phyloP scores from a whole-genome alignment of 345 rosid species.

The Ricinus communis region DNA sequence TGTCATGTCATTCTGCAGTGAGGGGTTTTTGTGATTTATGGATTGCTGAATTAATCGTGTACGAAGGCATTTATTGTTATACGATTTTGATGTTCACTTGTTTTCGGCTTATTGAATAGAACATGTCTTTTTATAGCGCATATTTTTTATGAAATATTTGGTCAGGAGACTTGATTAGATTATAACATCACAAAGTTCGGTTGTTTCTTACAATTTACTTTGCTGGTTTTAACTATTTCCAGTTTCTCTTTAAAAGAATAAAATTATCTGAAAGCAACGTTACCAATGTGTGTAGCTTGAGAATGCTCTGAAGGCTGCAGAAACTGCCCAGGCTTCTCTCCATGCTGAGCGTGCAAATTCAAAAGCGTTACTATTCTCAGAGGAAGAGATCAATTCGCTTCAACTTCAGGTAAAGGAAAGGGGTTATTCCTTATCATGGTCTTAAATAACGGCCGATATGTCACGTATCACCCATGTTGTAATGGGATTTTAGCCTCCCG shows the following conservation, averaged over 20 bases:
- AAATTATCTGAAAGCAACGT: not conserved
- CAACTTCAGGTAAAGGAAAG: slow-evolving; percentile 77
- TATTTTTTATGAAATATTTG: not conserved
- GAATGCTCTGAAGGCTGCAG: slow-evolving; percentile 75
- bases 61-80: not conserved
- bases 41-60: not conserved
- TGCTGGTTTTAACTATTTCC: not conserved
- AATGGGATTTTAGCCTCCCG: too few relatives aligned
- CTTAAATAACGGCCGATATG: too few relatives aligned
- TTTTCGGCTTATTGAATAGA: not conserved
- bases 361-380: slow-evolving; percentile 72
- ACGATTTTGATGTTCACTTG: not conserved
- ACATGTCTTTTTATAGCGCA: not conserved
- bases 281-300: slow-evolving; percentile 59
- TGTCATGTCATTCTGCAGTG: not conserved
- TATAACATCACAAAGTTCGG: not conserved
- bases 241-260: not conserved
- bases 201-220: too few relatives aligned
- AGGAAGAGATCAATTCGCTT: slow-evolving; percentile 82
- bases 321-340: slow-evolving; percentile 63
- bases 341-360: slow-evolving; percentile 74
- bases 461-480: too few relatives aligned
- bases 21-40: not conserved
- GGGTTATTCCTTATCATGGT: too few relatives aligned
- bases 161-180: not conserved